phyloP scores from a whole-genome alignment of 768 basidiomycete genomes.

The Hericium alpestre region DNA sequence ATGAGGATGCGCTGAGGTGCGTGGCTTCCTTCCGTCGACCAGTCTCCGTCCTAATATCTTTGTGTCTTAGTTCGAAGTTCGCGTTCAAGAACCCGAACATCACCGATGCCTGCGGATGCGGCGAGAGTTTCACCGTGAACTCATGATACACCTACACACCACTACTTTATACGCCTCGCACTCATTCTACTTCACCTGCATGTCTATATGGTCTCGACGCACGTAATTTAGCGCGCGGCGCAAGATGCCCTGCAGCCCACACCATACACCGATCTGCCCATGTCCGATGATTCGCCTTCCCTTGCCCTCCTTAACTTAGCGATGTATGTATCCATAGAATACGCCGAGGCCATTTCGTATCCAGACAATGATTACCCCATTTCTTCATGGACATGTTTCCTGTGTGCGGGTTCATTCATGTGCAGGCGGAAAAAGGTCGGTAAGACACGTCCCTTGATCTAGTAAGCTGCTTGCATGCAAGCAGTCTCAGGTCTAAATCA shows the following conservation, averaged over 20 bases:
- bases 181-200: slow-evolving; percentile 1
- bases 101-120: slow-evolving; percentile 90
- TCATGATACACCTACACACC: slow-evolving; percentile 12
- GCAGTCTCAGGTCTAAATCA: too few species aligned
- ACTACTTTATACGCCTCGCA: neutral
- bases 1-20: slow-evolving; percentile 81
- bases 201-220: neutral
- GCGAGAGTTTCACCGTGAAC: slow-evolving; percentile 75
- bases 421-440: too few species aligned
- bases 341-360: neutral
- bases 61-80: slow-evolving; percentile 54
- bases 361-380: neutral
- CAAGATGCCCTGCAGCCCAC: neutral
- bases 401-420: too few species aligned
- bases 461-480: too few species aligned
- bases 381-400: neutral
- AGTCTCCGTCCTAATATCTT: neutral
- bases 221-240: neutral
- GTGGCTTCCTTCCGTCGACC: slow-evolving; percentile 18
- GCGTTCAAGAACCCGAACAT: slow-evolving; percentile 87
- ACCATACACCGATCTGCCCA: neutral
- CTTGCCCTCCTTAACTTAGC: neutral
- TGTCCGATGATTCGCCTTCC: neutral
- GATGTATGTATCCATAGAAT: neutral
- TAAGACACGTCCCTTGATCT: too few species aligned